These are phyloP conservation scores for Pleochaeta shiraiana DNA, from an alignment of 2,329 filamentous ascomycete species.

Conservation along the genomic window DNA sequence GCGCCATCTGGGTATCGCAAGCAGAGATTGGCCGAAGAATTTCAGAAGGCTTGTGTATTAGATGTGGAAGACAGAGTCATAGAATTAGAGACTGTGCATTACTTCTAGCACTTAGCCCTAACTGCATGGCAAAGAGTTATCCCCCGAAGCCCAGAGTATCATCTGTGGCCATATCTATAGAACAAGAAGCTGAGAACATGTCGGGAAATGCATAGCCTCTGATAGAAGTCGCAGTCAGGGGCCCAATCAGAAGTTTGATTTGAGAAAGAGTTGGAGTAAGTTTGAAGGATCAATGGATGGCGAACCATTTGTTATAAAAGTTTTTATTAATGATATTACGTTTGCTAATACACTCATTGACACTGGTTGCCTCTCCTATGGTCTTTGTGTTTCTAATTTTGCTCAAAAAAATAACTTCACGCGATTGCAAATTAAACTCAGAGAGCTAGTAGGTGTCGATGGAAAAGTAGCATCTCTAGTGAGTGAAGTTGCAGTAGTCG, in stretches of 20 bases:
- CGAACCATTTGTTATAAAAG: not conserved
- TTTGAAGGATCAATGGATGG: not conserved
- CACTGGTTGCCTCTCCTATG: too few relatives aligned
- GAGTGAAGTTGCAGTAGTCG: not conserved
- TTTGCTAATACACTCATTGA: not conserved
- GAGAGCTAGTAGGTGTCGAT: too few relatives aligned
- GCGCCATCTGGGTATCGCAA: not conserved
- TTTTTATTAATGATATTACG: not conserved
- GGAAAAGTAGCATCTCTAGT: not conserved
- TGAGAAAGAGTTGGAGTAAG: not conserved
- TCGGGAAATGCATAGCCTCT: not conserved
- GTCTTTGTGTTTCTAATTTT: too few relatives aligned
- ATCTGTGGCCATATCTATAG: not conserved
- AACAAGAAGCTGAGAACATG: not conserved
- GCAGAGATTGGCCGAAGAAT: not conserved
- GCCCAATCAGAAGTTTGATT: not conserved
- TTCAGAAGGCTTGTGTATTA: not conserved
- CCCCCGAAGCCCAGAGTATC: not conserved
- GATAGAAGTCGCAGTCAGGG: not conserved
- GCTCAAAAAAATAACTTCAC: too few relatives aligned
- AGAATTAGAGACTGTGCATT: not conserved
- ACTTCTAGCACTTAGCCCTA: not conserved
- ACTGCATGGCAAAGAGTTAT: not conserved
- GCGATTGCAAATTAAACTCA: too few relatives aligned
- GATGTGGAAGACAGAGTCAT: not conserved